Conservation (phyloP, 805 yeast genomes). For the Pichia cephalocereana region DNA sequence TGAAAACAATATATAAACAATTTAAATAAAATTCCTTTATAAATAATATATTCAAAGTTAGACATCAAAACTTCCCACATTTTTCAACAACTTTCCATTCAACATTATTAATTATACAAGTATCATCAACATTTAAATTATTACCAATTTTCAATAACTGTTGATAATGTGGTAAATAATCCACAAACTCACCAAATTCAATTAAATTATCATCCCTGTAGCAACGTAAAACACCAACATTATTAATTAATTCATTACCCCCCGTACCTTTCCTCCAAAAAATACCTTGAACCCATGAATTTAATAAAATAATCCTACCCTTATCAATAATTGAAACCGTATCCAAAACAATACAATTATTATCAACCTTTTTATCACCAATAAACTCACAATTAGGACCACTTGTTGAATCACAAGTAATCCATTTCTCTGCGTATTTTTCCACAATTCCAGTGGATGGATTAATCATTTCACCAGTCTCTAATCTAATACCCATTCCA, state of each 20-base stretch:
- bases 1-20: no score
- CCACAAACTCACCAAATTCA: constrained; percentile 13
- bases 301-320: constrained; percentile 40
- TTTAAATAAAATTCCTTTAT: no score
- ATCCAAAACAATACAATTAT: constrained; percentile 17
- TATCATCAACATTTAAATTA: constrained; percentile 1
- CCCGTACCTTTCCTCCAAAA: constrained; percentile 20
- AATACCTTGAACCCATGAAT: constrained; percentile 46
- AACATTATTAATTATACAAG: constrained; percentile 12
- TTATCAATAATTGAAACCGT: not conserved
- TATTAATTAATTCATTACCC: constrained; percentile 12
- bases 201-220: constrained; percentile 7
- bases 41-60: no score
- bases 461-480: constrained; percentile 41
- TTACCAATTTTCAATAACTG: not conserved
- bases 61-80: no score
- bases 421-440: constrained; percentile 47
- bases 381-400: constrained; percentile 14
- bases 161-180: not conserved
- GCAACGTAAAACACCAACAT: constrained; percentile 13
- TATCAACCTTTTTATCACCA: constrained; percentile 13
- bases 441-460: constrained; percentile 33
- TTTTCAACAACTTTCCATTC: not conserved
- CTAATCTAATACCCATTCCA: constrained; percentile 35
- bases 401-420: constrained; percentile 28